These are phyloP conservation scores for Citrullus colocynthis DNA, from an alignment of 306 rosid species.

Conservation along the genomic window DNA sequence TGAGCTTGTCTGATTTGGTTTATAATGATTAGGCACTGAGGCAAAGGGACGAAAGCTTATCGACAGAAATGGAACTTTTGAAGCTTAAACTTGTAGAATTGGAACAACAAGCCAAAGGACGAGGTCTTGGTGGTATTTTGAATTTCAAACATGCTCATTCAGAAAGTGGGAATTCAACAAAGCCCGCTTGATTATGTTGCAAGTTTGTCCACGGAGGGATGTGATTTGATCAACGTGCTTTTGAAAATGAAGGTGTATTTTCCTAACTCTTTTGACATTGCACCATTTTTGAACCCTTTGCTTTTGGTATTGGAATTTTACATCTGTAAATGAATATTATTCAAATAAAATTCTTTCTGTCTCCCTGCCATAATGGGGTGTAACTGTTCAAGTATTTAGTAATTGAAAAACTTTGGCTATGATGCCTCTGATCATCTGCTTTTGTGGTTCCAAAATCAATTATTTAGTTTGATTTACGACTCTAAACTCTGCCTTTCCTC, in stretches of 20 bases:
- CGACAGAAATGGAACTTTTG: conserved; percentile 46
- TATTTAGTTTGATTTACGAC: background rate
- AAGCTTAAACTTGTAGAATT: conserved; percentile 53
- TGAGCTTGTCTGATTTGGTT: background rate
- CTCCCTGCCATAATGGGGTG: background rate
- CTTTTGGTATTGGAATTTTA: conserved; percentile 3
- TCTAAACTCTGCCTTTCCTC: background rate
- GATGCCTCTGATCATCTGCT: background rate
- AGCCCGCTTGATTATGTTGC: conserved; percentile 43
- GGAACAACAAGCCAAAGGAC: conserved; percentile 55
- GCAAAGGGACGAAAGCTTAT: conserved; percentile 47
- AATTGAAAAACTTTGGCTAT: conserved; percentile 1
- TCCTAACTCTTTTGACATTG: conserved; percentile 19
- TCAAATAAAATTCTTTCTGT: background rate
- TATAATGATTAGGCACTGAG: conserved; percentile 33
- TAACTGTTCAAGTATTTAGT: background rate
- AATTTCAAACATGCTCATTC: conserved; percentile 26
- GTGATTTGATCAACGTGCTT: background rate
- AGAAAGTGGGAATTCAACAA: conserved; percentile 32
- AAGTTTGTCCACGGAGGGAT: background rate
- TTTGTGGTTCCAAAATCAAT: background rate
- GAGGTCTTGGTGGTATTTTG: conserved; percentile 60
- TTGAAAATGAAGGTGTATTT: background rate
- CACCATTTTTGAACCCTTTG: background rate
- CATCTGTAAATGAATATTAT: conserved; percentile 10